Conservation (phyloP, 768 basidiomycete species). For the Suillus placidus region DNA sequence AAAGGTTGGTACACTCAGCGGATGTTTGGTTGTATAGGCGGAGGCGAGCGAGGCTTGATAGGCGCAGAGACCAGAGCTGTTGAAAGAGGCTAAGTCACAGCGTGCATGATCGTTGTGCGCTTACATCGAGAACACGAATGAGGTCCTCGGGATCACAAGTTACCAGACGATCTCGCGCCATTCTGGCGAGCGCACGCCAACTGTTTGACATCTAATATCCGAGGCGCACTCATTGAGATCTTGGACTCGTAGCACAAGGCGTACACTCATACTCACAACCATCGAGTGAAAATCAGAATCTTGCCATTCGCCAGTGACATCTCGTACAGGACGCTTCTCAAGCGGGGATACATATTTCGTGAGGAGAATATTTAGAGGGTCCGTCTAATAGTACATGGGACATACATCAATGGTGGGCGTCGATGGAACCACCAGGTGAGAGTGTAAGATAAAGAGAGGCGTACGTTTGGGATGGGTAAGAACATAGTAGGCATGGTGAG, state of each 20-base stretch:
- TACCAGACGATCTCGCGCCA: conserved; percentile 81
- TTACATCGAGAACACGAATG: conserved; percentile 64
- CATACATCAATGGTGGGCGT: conserved; percentile 37
- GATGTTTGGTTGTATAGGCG: conserved; percentile 87
- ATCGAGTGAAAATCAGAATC: conserved; percentile 74
- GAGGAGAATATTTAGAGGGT: conserved; percentile 78
- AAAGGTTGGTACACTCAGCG: conserved; percentile 82
- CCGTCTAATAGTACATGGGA: conserved; percentile 64
- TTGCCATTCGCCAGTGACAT: conserved; percentile 75
- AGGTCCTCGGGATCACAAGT: conserved; percentile 71
- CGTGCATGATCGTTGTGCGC: conserved; percentile 25
- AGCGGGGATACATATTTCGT: conserved; percentile 82
- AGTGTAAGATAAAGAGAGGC: conserved; percentile 49
- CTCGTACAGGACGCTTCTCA: conserved; percentile 73
- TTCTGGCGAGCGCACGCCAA: conserved; percentile 82
- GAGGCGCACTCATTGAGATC: conserved; percentile 23
- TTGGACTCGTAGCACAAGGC: conserved; percentile 18
- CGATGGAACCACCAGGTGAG: conserved; percentile 66
- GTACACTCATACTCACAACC: conserved; percentile 60
- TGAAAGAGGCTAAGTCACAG: not conserved
- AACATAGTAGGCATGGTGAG: conserved; percentile 79
- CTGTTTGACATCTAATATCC: conserved; percentile 77
- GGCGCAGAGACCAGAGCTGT: conserved; percentile 84
- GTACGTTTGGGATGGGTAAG: conserved; percentile 87
- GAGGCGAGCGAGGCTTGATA: conserved; percentile 76